phyloP scores from a whole-genome alignment of 352 stramenopile genomes.

The Phytophthora pistaciae region DNA sequence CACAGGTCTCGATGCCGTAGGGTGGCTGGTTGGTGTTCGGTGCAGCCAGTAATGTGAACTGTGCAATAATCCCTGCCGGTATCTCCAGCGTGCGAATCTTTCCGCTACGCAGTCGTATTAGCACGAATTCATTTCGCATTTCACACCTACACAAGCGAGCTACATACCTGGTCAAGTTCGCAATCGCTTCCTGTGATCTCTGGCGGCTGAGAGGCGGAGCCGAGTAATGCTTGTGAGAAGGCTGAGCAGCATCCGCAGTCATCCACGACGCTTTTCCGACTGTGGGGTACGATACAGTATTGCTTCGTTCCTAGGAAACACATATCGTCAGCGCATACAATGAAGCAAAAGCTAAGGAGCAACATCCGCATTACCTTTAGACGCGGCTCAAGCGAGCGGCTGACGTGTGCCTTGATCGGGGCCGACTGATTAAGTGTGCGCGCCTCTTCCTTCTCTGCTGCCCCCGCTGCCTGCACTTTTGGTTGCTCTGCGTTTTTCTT shows the following conservation, averaged over 20 bases:
- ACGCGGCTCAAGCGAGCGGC: constrained; percentile 18
- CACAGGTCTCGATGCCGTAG: constrained; percentile 92
- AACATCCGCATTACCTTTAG: constrained; percentile 30
- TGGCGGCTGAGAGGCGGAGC: constrained; percentile 54
- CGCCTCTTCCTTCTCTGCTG: constrained; percentile 24
- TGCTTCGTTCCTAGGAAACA: constrained; percentile 35
- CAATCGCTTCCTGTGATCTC: constrained; percentile 65
- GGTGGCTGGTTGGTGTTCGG: constrained; percentile 78
- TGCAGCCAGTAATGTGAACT: constrained; percentile 85
- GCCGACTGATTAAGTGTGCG: constrained; percentile 4
- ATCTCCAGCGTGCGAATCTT: constrained; percentile 78
- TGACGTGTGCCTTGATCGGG: constrained; percentile 1
- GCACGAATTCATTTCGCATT: background rate
- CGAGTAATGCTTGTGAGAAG: constrained; percentile 17
- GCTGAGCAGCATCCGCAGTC: constrained; percentile 28
- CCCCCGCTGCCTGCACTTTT: constrained; percentile 22
- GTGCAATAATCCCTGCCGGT: constrained; percentile 68
- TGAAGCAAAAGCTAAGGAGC: background rate
- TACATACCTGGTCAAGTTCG: constrained; percentile 65
- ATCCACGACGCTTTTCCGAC: constrained; percentile 78
- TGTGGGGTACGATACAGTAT: constrained; percentile 59
- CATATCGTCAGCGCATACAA: background rate
- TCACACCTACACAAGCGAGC: background rate
- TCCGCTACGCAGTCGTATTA: constrained; percentile 43
- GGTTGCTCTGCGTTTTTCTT: constrained; percentile 35